Base-by-base conservation (phyloP, 2,329 filamentous ascomycete genomes). In the Colletotrichum abscissum region DNA sequence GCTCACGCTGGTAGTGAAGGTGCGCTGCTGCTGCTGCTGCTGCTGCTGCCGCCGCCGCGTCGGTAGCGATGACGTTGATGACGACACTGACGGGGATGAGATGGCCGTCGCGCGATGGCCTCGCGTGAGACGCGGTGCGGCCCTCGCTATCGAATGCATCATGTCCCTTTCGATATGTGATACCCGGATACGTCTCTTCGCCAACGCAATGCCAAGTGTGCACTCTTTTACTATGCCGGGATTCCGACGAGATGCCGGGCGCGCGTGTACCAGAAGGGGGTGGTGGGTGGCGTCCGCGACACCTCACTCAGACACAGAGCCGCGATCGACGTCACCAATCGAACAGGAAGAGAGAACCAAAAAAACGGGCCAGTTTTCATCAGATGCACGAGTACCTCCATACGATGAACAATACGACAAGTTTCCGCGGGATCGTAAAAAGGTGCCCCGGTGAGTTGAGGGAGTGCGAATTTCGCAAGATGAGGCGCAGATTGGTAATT, bases 91-190 rank as follows among this genome's bases (percentile, higher is more conserved):
- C 5, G 30, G 57, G 9, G 5, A 9, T 24, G 57, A 11, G 22
- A n/a, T 35, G 30, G 9, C 22, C 42, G 42, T 19, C 19, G 28
- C 4, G 14, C 57, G 33, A 24, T 22, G 19, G 5, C 35, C 60
- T 42, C 55, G 67, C 46, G 49, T 67, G 4, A 66, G 46, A 24
- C 71, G 71, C 49, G 55, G 38, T 11, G 65, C 35, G 56, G 30
- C 11, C 35, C 67, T 68, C 35, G 69, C 26, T 19, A 35, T 35
- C 19, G 67, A 57, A 35, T 56, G 42, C 58, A 69, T 69, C 52
- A n/a, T 5, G 26, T 58, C 28, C 56, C 16, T 11, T 58, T n/a
- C 3, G 8, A 49, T 49, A 19, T 8, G 16, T n/a, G 19, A n/a
- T 49, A 1, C 9, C n/a, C 19, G 19, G 19, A 49, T 49, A 49